Evolutionary conservation across 2,329 filamentous ascomycete species (phyloP), one percentile per base, ranked within the genome.

Genomic region (Clonostachys chloroleuca): DNA sequence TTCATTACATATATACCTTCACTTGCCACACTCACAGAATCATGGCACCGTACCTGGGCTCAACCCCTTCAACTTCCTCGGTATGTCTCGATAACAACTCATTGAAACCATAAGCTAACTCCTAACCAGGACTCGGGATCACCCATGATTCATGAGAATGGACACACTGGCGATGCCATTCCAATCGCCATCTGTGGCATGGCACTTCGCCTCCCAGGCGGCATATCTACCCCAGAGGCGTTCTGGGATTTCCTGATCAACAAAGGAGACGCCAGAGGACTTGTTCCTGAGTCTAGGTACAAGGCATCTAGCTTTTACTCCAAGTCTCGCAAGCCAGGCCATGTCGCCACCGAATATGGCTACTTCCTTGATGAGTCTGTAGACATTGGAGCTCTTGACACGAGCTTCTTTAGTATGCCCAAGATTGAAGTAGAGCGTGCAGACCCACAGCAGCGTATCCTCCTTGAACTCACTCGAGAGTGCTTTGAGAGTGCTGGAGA

Each of bases 151-250:
- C 24, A 10, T 30, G 9, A 30, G 24, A 30, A 30, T 30, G 24
- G 24, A 30, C 24, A 30, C 8, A 10, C 24, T 30, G 24, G 10
- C 10, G 24, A 30, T 30, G 48, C 54, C 20, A 48, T 49, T 5
- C 24, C 24, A 10, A 62, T 72, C 20, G 68, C 67, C 49, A 64
- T 72, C 40, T 59, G 70, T 18, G 69, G 69, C 44, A 68, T 72
- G 59, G 61, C 62, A 4, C 69, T 67, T 51, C 64, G 67, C 12
- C 59, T 71, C 47, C 66, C 68, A 1, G 68, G 68, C 4, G 60
- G 59, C 39, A 64, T 68, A 12, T 52, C 59, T 12, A 65, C 55
- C n/a, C 62, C 61, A 12, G 59, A 56, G 16, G 63, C 69, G 42
- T 67, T 72, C 49, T 72, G 67, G 66, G 60, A 67, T 42, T 56